Percentiles rank a stretch among this genome's conserved stretches.
These are phyloP conservation scores for Liriodendron chinense DNA, from an alignment of 164 flowering plant genomes.

Conservation along the genomic window DNA sequence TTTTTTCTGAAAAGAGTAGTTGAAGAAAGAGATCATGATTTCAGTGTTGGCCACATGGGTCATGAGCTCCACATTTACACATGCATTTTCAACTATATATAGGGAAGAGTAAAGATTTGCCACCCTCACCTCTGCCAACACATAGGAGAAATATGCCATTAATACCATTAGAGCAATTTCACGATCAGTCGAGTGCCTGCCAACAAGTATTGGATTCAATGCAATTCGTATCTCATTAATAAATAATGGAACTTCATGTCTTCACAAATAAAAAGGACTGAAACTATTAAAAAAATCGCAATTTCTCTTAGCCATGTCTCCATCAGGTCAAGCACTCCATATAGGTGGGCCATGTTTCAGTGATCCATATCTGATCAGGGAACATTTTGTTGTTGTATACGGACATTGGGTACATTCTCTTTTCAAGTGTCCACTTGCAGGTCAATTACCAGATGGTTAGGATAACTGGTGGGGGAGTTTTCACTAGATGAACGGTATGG, in stretches of 20 bases:
- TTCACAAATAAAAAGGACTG: background rate
- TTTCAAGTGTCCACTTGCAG: no score
- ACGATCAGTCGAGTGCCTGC: slow-evolving; percentile 83
- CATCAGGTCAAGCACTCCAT: no score
- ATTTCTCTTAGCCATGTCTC: background rate
- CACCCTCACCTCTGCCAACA: slow-evolving; percentile 75
- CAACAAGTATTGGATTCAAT: slow-evolving; percentile 5
- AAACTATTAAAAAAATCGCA: background rate
- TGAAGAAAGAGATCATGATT: no score
- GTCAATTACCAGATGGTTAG: no score
- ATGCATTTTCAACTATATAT: no score
- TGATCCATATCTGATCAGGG: background rate
- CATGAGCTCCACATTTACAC: no score
- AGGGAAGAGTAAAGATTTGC: background rate
- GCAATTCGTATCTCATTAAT: background rate
- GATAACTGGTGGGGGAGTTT: no score
- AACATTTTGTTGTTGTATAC: no score
- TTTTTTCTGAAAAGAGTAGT: no score
- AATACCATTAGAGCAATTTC: slow-evolving; percentile 73
- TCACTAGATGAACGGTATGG: no score
- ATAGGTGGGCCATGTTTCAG: background rate
- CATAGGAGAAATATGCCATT: slow-evolving; percentile 91
- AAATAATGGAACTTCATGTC: background rate
- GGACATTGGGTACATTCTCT: no score
- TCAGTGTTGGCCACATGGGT: no score